phyloP scores from a whole-genome alignment of 345 rosid species.

The Gossypium stocksii region DNA sequence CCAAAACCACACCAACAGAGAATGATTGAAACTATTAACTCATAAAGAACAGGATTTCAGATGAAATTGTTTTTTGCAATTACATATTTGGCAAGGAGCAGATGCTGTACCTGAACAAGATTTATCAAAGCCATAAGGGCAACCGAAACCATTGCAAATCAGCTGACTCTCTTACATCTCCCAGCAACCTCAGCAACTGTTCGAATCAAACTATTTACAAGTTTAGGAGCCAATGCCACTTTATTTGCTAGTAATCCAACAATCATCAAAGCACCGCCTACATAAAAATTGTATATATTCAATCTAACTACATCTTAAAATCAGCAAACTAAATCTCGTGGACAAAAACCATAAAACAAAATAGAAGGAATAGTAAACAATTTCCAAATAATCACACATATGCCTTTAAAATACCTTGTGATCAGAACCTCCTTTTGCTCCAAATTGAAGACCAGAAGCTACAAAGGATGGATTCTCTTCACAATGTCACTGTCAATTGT shows the following conservation, averaged over 20 bases:
- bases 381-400: neutral
- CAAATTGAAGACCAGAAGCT: slow-evolving; percentile 62
- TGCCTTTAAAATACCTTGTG: slow-evolving; percentile 56
- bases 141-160: slow-evolving; percentile 65
- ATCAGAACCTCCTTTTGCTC: slow-evolving; percentile 51
- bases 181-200: slow-evolving; percentile 59
- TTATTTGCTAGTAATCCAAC: slow-evolving; percentile 67
- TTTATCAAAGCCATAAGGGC: slow-evolving; percentile 66
- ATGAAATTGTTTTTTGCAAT: neutral
- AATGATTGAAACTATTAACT: neutral
- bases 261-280: slow-evolving; percentile 96
- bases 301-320: slow-evolving; percentile 5
- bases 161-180: slow-evolving; percentile 53
- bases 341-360: neutral
- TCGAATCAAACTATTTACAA: slow-evolving; percentile 66
- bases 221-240: slow-evolving; percentile 60
- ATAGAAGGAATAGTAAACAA: neutral
- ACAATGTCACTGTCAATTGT: slow-evolving; percentile 59
- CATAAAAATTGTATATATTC: slow-evolving; percentile 18
- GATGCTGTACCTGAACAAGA: slow-evolving; percentile 67
- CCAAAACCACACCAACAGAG: neutral
- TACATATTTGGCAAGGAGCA: neutral
- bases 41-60: neutral
- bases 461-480: slow-evolving; percentile 80
- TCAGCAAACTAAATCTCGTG: slow-evolving; percentile 1